phyloP scores from a whole-genome alignment of 2,329 filamentous ascomycete species.

The Piedraia hortae region DNA sequence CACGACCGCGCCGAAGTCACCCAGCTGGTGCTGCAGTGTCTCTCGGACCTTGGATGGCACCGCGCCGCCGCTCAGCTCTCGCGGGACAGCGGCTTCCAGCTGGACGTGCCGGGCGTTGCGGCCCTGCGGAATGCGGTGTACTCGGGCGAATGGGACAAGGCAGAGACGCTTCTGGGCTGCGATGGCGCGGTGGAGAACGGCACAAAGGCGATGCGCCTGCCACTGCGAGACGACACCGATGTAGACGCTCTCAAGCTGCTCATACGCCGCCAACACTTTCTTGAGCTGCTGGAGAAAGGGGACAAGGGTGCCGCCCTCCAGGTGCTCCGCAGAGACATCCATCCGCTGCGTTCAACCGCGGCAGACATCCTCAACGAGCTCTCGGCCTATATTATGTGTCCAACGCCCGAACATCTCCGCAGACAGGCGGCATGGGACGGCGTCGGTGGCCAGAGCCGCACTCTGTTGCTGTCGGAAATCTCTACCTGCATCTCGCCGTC shows the following conservation, averaged over 20 bases:
- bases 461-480: slow-evolving; percentile 47
- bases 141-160: slow-evolving; percentile 53
- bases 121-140: slow-evolving; percentile 60
- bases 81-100: slow-evolving; percentile 57
- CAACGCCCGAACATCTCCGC: slow-evolving; percentile 47
- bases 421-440: slow-evolving; percentile 64
- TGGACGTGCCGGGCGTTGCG: slow-evolving; percentile 70
- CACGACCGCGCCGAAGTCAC: slow-evolving; percentile 86
- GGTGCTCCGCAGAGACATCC: slow-evolving; percentile 70
- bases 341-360: slow-evolving; percentile 58
- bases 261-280: slow-evolving; percentile 77
- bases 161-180: slow-evolving; percentile 45
- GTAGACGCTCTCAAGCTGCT: slow-evolving; percentile 59
- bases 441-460: slow-evolving; percentile 45
- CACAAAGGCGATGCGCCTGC: slow-evolving; percentile 18
- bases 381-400: slow-evolving; percentile 77
- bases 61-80: slow-evolving; percentile 47
- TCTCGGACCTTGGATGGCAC: slow-evolving; percentile 69
- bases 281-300: slow-evolving; percentile 59
- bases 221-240: slow-evolving; percentile 49
- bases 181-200: slow-evolving; percentile 17
- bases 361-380: slow-evolving; percentile 61
- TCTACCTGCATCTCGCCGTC: slow-evolving; percentile 83
- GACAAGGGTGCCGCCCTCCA: slow-evolving; percentile 47
- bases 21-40: slow-evolving; percentile 67